These are phyloP conservation scores for Penicillium sp. DNA, from an alignment of 2,329 filamentous ascomycete species.

Conservation along the genomic window DNA sequence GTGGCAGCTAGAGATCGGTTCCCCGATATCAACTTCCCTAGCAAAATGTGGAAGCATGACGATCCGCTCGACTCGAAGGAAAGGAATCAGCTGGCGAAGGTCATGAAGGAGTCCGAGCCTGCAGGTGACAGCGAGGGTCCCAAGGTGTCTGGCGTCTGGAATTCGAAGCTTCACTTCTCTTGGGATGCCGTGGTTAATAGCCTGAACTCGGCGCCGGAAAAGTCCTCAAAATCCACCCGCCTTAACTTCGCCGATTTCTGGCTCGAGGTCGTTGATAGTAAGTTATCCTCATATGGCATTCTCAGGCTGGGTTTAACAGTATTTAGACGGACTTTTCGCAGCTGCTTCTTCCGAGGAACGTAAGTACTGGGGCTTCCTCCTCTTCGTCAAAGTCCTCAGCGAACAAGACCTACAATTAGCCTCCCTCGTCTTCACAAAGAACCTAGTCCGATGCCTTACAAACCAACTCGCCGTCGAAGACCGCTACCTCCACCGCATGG, in stretches of 20 bases:
- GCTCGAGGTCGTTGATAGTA: slow-evolving; percentile 84
- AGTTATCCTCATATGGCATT: slow-evolving; percentile 41
- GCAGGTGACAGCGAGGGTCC: slow-evolving; percentile 35
- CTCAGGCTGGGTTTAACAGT: slow-evolving; percentile 21
- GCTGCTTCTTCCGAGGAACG: slow-evolving; percentile 81
- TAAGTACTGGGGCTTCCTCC: slow-evolving; percentile 88
- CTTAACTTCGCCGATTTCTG: slow-evolving; percentile 75
- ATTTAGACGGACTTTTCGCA: slow-evolving; percentile 78
- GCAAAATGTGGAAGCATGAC: slow-evolving; percentile 72
- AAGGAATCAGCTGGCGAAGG: slow-evolving; percentile 70
- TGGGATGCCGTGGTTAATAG: slow-evolving; percentile 77
- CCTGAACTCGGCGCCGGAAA: slow-evolving; percentile 40
- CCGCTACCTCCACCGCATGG: slow-evolving; percentile 78
- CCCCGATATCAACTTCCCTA: slow-evolving; percentile 66
- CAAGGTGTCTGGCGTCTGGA: slow-evolving; percentile 70
- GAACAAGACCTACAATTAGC: slow-evolving; percentile 56
- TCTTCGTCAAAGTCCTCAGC: slow-evolving; percentile 77
- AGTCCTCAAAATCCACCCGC: slow-evolving; percentile 40
- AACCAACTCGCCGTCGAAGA: slow-evolving; percentile 81
- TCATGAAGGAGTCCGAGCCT: slow-evolving; percentile 69
- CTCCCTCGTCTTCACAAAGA: slow-evolving; percentile 75
- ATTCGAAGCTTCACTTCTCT: slow-evolving; percentile 80
- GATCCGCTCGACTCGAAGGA: slow-evolving; percentile 75
- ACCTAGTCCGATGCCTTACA: slow-evolving; percentile 79
- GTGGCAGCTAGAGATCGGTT: slow-evolving; percentile 70